Percentiles rank a stretch among this genome's conserved stretches.
phyloP scores from a whole-genome alignment of 2,329 filamentous ascomycete species.

The Aspergillus sp. region DNA sequence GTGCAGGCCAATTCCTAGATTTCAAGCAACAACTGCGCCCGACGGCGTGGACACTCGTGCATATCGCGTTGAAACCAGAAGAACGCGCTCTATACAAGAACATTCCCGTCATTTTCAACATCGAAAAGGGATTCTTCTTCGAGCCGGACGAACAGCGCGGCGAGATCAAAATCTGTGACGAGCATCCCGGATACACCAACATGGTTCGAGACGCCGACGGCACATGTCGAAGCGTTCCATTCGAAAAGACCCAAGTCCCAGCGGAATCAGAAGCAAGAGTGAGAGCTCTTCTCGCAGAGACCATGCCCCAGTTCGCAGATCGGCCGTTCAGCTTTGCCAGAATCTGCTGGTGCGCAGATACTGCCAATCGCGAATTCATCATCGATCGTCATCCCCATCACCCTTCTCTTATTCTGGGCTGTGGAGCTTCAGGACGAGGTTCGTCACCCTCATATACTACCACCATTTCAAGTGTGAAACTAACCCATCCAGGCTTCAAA shows the following conservation, averaged over 20 bases:
- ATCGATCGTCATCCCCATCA: slow-evolving; percentile 47
- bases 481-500: slow-evolving; percentile 42
- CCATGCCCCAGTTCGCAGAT: slow-evolving; percentile 49
- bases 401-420: slow-evolving; percentile 41
- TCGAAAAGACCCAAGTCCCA: slow-evolving; percentile 42
- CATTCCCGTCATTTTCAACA: slow-evolving; percentile 42
- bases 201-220: slow-evolving; percentile 25
- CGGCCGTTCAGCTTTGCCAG: slow-evolving; percentile 48
- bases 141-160: slow-evolving; percentile 40
- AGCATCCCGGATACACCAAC: slow-evolving; percentile 54
- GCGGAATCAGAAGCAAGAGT: slow-evolving; percentile 43
- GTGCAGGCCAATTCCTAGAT: slow-evolving; percentile 38
- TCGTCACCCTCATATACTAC: neutral
- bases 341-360: slow-evolving; percentile 57
- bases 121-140: slow-evolving; percentile 46
- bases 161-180: slow-evolving; percentile 41
- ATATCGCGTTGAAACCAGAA: slow-evolving; percentile 38
- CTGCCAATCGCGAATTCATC: slow-evolving; percentile 49
- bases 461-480: neutral
- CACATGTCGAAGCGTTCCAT: slow-evolving; percentile 31
- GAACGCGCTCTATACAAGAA: slow-evolving; percentile 40
- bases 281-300: slow-evolving; percentile 46
- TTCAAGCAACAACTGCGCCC: slow-evolving; percentile 41
- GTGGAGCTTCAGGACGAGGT: slow-evolving; percentile 43
- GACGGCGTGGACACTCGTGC: slow-evolving; percentile 45